Evolutionary conservation across 2,329 filamentous ascomycete species (phyloP).

Genomic region (Sclerotinia nivalis): DNA sequence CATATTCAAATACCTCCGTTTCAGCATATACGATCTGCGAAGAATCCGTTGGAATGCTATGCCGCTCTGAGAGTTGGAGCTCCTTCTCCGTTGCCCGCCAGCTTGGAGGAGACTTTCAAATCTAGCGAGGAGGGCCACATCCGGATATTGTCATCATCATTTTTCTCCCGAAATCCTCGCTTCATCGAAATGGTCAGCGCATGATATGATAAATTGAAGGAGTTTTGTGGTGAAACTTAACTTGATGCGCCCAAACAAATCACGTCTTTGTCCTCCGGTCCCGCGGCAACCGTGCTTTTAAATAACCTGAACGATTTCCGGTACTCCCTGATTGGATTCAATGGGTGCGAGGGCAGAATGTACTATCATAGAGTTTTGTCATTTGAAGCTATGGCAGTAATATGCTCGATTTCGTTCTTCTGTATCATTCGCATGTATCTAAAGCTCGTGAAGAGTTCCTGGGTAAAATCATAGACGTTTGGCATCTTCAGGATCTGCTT

Average conservation of each 20-base stretch:
- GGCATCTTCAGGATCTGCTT: neutral
- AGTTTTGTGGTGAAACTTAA: neutral
- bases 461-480: neutral
- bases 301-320: neutral
- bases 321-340: neutral
- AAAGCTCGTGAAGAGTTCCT: neutral
- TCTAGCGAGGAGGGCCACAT: fast-evolving
- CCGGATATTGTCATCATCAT: neutral
- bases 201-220: neutral
- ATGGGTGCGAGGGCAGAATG: neutral
- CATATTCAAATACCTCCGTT: too few species aligned
- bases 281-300: neutral
- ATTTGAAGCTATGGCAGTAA: neutral
- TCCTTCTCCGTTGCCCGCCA: neutral
- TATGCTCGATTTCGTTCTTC: neutral
- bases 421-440: neutral
- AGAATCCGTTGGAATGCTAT: neutral
- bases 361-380: neutral
- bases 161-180: neutral
- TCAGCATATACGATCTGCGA: neutral
- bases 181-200: neutral
- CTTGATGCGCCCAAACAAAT: neutral
- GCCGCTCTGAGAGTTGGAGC: neutral
- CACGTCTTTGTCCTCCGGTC: neutral
- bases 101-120: neutral